Percentiles rank a stretch among this genome's conserved stretches.
phyloP scores from a whole-genome alignment of 441 rosid species.

The Pelargonium cotyledonis region DNA sequence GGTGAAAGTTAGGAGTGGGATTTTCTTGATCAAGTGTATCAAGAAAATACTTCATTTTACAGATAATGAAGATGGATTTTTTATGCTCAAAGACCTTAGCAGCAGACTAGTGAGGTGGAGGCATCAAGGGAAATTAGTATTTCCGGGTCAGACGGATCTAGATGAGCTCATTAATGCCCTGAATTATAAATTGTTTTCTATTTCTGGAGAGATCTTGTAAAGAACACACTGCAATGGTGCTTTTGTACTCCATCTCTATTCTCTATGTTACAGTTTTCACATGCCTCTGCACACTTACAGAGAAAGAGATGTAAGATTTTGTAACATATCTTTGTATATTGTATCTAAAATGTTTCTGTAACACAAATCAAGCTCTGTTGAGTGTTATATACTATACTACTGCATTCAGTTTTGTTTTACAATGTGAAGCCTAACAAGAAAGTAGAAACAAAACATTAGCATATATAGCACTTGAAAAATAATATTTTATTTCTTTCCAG shows the following conservation, averaged over 20 bases:
- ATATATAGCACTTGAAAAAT: slow-evolving; percentile 4
- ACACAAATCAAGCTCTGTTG: background rate
- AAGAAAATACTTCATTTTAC: slow-evolving; percentile 37
- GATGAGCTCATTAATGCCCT: slow-evolving; percentile 36
- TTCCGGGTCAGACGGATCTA: slow-evolving; percentile 33
- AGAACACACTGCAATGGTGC: background rate
- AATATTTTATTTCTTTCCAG: slow-evolving; percentile 14
- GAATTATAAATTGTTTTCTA: background rate
- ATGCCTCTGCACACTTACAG: slow-evolving; percentile 4
- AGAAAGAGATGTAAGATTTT: background rate
- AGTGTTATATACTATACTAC: background rate
- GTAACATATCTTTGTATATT: background rate
- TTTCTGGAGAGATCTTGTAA: background rate
- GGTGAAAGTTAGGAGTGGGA: slow-evolving; percentile 47
- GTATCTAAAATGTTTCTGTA: background rate
- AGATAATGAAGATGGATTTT: slow-evolving; percentile 30
- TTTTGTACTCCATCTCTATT: background rate
- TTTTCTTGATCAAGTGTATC: slow-evolving; percentile 57
- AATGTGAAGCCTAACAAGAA: background rate
- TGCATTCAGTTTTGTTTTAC: background rate
- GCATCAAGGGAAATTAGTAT: slow-evolving; percentile 40
- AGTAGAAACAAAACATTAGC: background rate
- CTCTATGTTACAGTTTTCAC: slow-evolving; percentile 1
- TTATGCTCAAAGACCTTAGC: slow-evolving; percentile 39
- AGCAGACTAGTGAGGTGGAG: slow-evolving; percentile 53